Base-by-base conservation (phyloP, 352 stramenopile genomes). In the Phytopythium litorale region DNA sequence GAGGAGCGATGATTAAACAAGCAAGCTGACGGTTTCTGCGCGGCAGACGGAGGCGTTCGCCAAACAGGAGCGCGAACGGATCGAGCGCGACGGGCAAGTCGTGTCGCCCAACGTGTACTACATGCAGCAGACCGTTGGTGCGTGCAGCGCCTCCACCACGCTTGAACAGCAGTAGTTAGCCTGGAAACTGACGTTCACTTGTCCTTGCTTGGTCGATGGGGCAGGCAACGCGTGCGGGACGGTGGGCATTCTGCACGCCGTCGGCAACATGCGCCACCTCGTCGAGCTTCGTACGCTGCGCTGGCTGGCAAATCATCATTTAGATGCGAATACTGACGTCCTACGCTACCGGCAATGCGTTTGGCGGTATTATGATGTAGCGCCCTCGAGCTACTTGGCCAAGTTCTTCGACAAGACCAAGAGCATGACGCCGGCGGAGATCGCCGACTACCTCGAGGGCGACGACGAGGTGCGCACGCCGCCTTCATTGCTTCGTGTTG, bases 221-320 rank as follows among this genome's bases (percentile, higher is more conserved):
- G 12, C 16, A 86, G 77, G 94, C 32, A 99, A 99, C 74, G 96
- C 97, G 9, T 99, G 97, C 63, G 97, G 97, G 21, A 99, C 97
- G 1, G 89, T 99, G 70, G 97, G 92, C 25, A 81, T 99, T 28
- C 75, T 99, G 35, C 96, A 99, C 79, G 88, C 94, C 16, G 75
- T 98, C 32, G 86, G 91, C 30, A 99, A 99, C 76, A 89, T 86
- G 71, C 79, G 85, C 23, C 71, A 94, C 19, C 68, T 79, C n/a
- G 68, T 93, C 13, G 59, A 79, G 19, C 73, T 92, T 28, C 65
- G 87, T 96, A 60, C 30, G 76, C 75, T 33, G 21, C 38, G 12
- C 23, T 54, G 46, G 5, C 46, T 42, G 9, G 5, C 59, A 30
- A 13, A n/a, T 28, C 52, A 25, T 42, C 15, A 8, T 11, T 3